Percentiles rank a stretch among this genome's conserved stretches.
These are phyloP conservation scores for Cladophialophora psammophila DNA, from an alignment of 2,329 filamentous ascomycete species.

Conservation along the genomic window DNA sequence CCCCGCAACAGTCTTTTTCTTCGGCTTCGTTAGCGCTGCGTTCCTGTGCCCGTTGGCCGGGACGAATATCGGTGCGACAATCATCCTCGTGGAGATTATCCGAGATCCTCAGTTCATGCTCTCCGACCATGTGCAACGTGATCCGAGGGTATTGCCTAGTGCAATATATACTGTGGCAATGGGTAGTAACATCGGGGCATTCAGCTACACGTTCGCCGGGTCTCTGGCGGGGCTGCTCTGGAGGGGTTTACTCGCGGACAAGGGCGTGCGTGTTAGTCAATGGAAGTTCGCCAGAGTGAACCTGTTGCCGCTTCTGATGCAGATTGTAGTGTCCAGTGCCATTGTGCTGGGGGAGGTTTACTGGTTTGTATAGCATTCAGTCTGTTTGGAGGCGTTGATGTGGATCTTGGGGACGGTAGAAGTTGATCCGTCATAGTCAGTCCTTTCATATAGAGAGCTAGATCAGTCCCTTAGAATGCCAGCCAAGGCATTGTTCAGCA, in stretches of 20 bases:
- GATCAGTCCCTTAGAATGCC: too few relatives aligned
- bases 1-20: slow-evolving; percentile 38
- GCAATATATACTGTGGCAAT: slow-evolving; percentile 39
- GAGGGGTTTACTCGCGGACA: slow-evolving; percentile 37
- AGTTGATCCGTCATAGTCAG: too few relatives aligned
- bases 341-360: slow-evolving; percentile 39
- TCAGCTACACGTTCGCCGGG: slow-evolving; percentile 41
- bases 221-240: slow-evolving; percentile 40
- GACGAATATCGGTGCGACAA: slow-evolving; percentile 42
- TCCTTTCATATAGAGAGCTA: too few relatives aligned
- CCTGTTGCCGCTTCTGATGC: slow-evolving; percentile 37
- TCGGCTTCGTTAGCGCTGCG: slow-evolving; percentile 38
- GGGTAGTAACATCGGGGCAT: slow-evolving; percentile 42
- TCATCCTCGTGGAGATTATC: slow-evolving; percentile 42
- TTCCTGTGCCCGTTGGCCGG: slow-evolving; percentile 41
- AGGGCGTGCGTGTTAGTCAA: slow-evolving; percentile 38
- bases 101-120: slow-evolving; percentile 36
- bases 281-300: slow-evolving; percentile 39
- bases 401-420: too few relatives aligned
- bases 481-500: too few relatives aligned
- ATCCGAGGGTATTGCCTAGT: slow-evolving; percentile 31
- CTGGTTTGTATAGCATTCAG: slow-evolving; percentile 32
- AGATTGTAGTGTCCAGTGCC: slow-evolving; percentile 36
- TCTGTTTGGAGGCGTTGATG: neutral
- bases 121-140: slow-evolving; percentile 25